Percentiles rank a stretch among this genome's conserved stretches.
Conservation (phyloP, 805 yeast species). For the Torulaspora maleeae region DNA sequence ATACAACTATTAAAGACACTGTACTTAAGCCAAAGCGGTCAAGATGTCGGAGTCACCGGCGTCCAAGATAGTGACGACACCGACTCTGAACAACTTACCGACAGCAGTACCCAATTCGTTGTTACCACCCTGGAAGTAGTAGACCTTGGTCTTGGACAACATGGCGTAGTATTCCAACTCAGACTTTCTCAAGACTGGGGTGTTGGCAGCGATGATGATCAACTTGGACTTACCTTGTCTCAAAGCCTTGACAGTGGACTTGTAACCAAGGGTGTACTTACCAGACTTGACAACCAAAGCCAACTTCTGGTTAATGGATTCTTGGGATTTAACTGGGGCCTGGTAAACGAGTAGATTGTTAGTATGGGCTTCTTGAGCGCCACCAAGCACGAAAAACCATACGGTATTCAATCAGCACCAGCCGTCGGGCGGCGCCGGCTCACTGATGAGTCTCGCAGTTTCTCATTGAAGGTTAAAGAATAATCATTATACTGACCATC, state of each 20-base stretch:
- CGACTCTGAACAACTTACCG: conserved; percentile 99
- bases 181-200: conserved; percentile 99
- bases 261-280: conserved; percentile 99
- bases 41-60: conserved; percentile 99
- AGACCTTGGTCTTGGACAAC: conserved; percentile 93
- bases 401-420: conserved; percentile 4
- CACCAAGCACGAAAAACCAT: conserved; percentile 4
- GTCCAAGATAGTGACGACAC: conserved; percentile 91
- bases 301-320: conserved; percentile 95
- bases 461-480: conserved; percentile 3
- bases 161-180: conserved; percentile 99
- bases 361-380: conserved; percentile 7
- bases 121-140: conserved; percentile 99
- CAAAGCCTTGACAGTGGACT: conserved; percentile 95
- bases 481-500: conserved; percentile 78
- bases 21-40: conserved; percentile 47
- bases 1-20: neutral
- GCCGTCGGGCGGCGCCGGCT: neutral
- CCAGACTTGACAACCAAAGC: conserved; percentile 98
- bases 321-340: conserved; percentile 94
- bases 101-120: conserved; percentile 99
- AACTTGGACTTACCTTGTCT: conserved; percentile 99
- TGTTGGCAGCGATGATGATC: conserved; percentile 96
- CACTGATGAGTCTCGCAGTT: conserved; percentile 4
- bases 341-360: conserved; percentile 28